These are phyloP conservation scores for Brassica juncea DNA, from an alignment of 345 rosid species.

Conservation along the genomic window DNA sequence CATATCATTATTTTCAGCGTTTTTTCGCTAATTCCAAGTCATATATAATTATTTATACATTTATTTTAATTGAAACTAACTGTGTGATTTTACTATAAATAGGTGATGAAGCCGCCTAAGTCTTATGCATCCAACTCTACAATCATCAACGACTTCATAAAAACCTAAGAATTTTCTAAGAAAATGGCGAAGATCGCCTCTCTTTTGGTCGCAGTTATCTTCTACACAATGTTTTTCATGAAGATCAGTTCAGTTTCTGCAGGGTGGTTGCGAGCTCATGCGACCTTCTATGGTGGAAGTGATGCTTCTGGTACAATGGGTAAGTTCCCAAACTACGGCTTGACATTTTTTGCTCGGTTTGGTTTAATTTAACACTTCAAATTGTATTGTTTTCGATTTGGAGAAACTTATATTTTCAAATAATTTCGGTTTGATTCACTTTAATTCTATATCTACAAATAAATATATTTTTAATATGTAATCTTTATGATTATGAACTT, in stretches of 20 bases:
- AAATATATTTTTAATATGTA: not conserved
- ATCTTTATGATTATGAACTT: not conserved
- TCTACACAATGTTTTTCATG: slow-evolving; percentile 39
- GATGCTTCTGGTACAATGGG: slow-evolving; percentile 24
- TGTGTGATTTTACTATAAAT: slow-evolving; percentile 43
- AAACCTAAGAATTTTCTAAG: not conserved
- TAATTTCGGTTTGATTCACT: not conserved
- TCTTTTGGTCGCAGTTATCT: slow-evolving; percentile 25
- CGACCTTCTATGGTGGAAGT: slow-evolving; percentile 24
- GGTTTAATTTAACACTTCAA: not conserved
- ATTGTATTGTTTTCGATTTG: not conserved
- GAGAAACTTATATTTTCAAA: not conserved
- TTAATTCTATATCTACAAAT: not conserved
- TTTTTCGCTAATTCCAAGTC: slow-evolving; percentile 29
- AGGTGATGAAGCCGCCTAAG: slow-evolving; percentile 17
- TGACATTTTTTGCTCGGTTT: not conserved
- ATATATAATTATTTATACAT: slow-evolving; percentile 9
- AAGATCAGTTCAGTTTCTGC: slow-evolving; percentile 39
- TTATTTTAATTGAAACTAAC: slow-evolving; percentile 1
- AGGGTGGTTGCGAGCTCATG: slow-evolving; percentile 18
- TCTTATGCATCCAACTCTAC: slow-evolving; percentile 29
- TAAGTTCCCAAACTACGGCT: not conserved
- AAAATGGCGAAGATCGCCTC: slow-evolving; percentile 39
- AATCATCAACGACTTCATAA: slow-evolving; percentile 13
- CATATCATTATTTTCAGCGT: slow-evolving; percentile 27